These are phyloP conservation scores for Cytidiella melzeri DNA, from an alignment of 768 basidiomycete species.

Conservation along the genomic window DNA sequence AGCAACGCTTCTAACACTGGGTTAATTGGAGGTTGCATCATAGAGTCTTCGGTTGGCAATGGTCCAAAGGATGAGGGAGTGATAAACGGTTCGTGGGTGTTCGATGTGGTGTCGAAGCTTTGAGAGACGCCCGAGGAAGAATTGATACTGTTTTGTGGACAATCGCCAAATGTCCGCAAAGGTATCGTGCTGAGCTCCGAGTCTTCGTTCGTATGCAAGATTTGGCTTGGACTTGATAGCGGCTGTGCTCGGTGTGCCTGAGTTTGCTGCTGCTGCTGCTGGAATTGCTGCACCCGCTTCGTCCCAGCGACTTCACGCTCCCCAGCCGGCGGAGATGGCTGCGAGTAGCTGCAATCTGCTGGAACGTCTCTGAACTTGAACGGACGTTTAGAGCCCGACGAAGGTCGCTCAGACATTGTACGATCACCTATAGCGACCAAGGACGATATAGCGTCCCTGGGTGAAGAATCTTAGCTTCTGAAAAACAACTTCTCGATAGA, in stretches of 20 bases:
- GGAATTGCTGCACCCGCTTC: conserved; percentile 19
- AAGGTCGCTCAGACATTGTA: conserved; percentile 50
- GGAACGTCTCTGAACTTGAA: conserved; percentile 10
- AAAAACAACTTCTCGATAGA: no score
- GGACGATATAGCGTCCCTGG: conserved; percentile 62
- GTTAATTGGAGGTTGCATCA: background rate
- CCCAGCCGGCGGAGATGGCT: background rate
- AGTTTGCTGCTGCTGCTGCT: background rate
- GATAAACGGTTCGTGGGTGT: no score
- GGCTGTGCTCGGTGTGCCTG: background rate
- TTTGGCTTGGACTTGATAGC: conserved; percentile 16
- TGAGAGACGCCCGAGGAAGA: no score
- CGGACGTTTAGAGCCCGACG: conserved; percentile 51
- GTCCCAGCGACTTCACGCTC: conserved; percentile 26
- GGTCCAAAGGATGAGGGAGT: no score
- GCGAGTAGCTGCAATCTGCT: background rate
- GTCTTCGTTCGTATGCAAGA: conserved; percentile 47
- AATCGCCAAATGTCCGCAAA: conserved; percentile 23
- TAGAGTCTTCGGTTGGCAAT: background rate
- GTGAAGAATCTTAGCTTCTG: no score
- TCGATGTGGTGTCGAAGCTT: no score
- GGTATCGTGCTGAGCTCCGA: conserved; percentile 49
- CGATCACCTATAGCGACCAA: conserved; percentile 62
- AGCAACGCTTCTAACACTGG: background rate
- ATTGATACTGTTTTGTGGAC: background rate